Percentiles rank a stretch among this genome's conserved stretches.
Evolutionary conservation across 768 basidiomycete species (phyloP).

Genomic region (Xerocomellus intermedius): DNA sequence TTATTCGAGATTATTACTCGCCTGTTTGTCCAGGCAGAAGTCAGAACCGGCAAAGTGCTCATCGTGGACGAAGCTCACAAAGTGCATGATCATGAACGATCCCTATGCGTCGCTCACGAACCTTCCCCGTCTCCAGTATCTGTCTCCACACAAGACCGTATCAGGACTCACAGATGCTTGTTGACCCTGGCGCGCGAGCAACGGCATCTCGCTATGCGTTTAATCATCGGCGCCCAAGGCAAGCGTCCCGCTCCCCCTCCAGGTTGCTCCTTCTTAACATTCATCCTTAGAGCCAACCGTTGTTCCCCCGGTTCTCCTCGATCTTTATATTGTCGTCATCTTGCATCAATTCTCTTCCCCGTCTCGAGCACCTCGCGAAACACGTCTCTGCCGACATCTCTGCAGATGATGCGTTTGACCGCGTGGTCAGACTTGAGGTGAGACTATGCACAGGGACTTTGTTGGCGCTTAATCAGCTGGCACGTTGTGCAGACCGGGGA

Average conservation of each 20-base stretch:
- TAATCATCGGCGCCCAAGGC: slow-evolving; percentile 77
- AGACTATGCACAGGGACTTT: not conserved
- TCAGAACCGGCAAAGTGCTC: slow-evolving; percentile 63
- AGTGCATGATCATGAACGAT: slow-evolving; percentile 31
- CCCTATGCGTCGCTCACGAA: not conserved
- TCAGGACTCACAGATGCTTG: slow-evolving; percentile 59
- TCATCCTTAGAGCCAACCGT: slow-evolving; percentile 61
- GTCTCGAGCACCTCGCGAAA: slow-evolving; percentile 59
- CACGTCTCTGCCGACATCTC: slow-evolving; percentile 68
- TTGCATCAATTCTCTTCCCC: slow-evolving; percentile 75
- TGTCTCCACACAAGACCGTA: slow-evolving; percentile 44
- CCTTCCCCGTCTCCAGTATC: slow-evolving; percentile 45
- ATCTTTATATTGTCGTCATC: slow-evolving; percentile 63
- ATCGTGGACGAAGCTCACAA: slow-evolving; percentile 79
- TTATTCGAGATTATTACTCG: slow-evolving; percentile 69
- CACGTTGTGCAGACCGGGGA: slow-evolving; percentile 56
- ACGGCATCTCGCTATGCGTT: slow-evolving; percentile 68
- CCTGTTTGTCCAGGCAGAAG: slow-evolving; percentile 58
- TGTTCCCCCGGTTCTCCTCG: slow-evolving; percentile 63
- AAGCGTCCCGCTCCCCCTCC: slow-evolving; percentile 5
- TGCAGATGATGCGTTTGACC: slow-evolving; percentile 58
- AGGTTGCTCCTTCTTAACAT: not conserved
- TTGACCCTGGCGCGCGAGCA: slow-evolving; percentile 64
- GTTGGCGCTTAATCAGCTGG: not conserved
- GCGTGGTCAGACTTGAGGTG: slow-evolving; percentile 65